Conservation (phyloP, 2,329 filamentous ascomycete genomes). For the Claviceps paspali region DNA sequence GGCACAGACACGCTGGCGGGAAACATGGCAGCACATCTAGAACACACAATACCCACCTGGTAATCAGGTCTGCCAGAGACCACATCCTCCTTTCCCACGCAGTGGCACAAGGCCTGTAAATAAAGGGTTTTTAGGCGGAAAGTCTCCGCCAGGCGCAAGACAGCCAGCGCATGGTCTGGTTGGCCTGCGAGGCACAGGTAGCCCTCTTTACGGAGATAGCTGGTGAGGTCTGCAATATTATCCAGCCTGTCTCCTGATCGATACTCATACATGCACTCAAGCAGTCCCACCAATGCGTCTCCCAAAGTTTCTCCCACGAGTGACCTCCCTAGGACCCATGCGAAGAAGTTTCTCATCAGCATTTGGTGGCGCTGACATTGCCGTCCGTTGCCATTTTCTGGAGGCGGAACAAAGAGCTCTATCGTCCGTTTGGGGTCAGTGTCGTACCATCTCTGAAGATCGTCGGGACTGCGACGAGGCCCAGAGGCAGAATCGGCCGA, state of each 20-base stretch:
- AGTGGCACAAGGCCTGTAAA: constrained; percentile 60
- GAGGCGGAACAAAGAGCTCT: constrained; percentile 58
- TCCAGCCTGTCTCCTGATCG: constrained; percentile 40
- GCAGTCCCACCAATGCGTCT: constrained; percentile 44
- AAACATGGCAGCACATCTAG: not conserved
- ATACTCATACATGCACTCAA: constrained; percentile 49
- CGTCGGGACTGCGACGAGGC: constrained; percentile 11
- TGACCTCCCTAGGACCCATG: constrained; percentile 49
- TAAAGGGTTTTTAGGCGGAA: constrained; percentile 51
- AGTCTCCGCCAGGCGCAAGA: constrained; percentile 52
- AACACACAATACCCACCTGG: constrained; percentile 30
- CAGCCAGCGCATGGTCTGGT: constrained; percentile 51
- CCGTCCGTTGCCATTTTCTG: constrained; percentile 33
- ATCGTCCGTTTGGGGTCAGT: constrained; percentile 19
- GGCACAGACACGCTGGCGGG: not conserved
- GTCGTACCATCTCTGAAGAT: constrained; percentile 19
- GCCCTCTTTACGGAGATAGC: constrained; percentile 53
- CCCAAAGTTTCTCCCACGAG: constrained; percentile 55
- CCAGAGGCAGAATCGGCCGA: constrained; percentile 15
- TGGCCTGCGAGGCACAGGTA: constrained; percentile 53
- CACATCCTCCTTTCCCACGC: constrained; percentile 58
- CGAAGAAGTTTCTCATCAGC: constrained; percentile 60
- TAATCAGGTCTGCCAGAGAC: constrained; percentile 44
- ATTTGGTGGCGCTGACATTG: constrained; percentile 49
- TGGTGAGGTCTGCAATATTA: constrained; percentile 34